phyloP scores from a whole-genome alignment of 345 rosid genomes.

The Aurinia saxatilis region DNA sequence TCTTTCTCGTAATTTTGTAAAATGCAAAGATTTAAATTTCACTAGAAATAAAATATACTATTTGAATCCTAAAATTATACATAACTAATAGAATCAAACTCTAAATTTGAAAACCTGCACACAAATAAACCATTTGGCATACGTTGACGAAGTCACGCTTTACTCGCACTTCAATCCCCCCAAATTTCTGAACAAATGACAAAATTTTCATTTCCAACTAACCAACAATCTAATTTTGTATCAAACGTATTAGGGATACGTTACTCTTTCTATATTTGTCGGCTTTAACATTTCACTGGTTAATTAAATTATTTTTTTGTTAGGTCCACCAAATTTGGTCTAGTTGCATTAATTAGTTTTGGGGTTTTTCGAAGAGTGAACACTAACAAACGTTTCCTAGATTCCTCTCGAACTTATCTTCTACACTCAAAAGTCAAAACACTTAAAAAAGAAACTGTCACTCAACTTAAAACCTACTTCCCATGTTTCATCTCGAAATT shows the following conservation, averaged over 20 bases:
- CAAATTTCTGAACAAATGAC: neutral
- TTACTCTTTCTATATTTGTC: neutral
- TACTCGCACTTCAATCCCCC: conserved; percentile 2
- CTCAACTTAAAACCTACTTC: conserved; percentile 3
- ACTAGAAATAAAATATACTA: neutral
- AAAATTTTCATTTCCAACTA: neutral
- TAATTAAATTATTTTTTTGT: neutral
- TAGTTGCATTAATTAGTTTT: too few species aligned
- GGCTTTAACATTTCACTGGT: neutral
- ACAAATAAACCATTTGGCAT: neutral
- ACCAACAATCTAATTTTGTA: neutral
- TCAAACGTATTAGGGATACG: neutral
- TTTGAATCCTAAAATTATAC: neutral
- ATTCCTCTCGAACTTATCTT: neutral
- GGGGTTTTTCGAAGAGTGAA: conserved; percentile 4
- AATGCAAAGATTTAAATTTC: neutral
- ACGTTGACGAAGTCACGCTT: conserved; percentile 5
- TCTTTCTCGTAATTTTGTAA: neutral
- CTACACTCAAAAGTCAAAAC: neutral
- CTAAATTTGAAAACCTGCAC: neutral
- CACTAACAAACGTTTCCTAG: neutral
- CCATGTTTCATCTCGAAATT: conserved; percentile 21
- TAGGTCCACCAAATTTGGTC: neutral
- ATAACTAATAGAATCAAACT: neutral
- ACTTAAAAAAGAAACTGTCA: conserved; percentile 1